Base-by-base conservation (phyloP, 345 rosid species). In the Orychophragmus violaceus region DNA sequence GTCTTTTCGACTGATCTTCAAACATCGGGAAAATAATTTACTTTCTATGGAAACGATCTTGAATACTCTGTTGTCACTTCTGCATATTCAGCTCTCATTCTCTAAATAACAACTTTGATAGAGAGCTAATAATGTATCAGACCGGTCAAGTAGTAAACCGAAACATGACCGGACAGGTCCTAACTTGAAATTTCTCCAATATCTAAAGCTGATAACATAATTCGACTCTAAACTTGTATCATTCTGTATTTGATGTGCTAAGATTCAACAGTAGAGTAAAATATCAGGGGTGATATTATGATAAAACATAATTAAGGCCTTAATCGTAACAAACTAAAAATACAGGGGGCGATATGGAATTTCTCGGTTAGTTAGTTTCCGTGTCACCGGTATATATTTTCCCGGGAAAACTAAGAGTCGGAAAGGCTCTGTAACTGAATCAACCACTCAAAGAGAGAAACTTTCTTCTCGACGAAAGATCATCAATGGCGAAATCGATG, bases 401-500 rank as follows among this genome's bases (percentile, higher is more conserved):
- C 21, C 68, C 74, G 62, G 75, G 75, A 53, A 53, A 69, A 61
- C 10, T 0, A 61, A 41, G 35, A 70, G 44, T 41, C n/a, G n/a
- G n/a, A n/a, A n/a, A n/a, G n/a, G n/a, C 71, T 66, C 50, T 59
- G 58, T 66, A 66, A 59, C 77, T 23, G 67, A 72, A 59, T 41
- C 44, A 18, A 51, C 36, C 14, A 55, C 37, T 28, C 51, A 17
- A 45, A 37, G 53, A 36, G 53, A 37, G 18, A 16, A 55, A 55
- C 23, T 35, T 24, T 5, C 24, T 23, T 33, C 8, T 19, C 58
- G 23, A 12, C 2, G 3, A 19, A 35, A 59, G 77, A 63, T 73
- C 78, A 58, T 70, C 58, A 49, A 82, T 80, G 91, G 84, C 84
- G 69, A 88, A 80, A 83, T 76, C 80, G 25, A 64, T 53, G 62